phyloP scores from a whole-genome alignment of 2,329 filamentous ascomycete genomes.

The Helotiales sp. region DNA sequence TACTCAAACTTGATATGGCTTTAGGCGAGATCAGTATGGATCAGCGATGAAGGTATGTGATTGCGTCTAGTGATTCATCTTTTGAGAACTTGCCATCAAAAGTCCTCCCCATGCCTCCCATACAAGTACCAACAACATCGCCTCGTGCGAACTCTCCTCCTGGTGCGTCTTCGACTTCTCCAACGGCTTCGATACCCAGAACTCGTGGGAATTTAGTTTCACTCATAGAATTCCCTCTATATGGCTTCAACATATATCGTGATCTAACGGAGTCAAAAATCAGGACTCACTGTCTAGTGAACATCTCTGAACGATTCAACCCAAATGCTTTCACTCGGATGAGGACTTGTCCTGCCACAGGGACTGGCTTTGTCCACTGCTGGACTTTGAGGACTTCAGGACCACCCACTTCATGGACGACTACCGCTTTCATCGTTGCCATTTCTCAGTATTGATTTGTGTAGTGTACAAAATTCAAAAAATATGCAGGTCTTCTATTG shows the following conservation, averaged over 20 bases:
- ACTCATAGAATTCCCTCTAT: conserved; percentile 10
- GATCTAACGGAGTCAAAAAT: neutral
- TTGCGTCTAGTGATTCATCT: too few species aligned
- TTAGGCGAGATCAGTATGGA: too few species aligned
- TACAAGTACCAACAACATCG: conserved; percentile 45
- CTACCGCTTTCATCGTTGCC: conserved; percentile 11
- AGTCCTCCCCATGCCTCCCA: conserved; percentile 47
- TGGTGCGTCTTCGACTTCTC: conserved; percentile 17
- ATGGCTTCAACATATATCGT: neutral
- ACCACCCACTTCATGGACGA: conserved; percentile 10
- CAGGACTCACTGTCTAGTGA: conserved; percentile 35
- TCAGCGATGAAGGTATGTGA: too few species aligned
- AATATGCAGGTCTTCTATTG: too few species aligned
- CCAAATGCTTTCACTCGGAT: conserved; percentile 78
- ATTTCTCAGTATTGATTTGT: neutral
- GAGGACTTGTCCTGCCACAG: conserved; percentile 61
- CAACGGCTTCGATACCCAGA: conserved; percentile 21
- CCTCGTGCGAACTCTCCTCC: conserved; percentile 39
- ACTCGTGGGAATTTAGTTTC: conserved; percentile 18
- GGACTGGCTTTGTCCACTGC: neutral
- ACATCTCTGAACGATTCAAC: conserved; percentile 78
- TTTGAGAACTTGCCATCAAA: conserved; percentile 46
- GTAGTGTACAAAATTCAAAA: too few species aligned
- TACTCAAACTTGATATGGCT: neutral
- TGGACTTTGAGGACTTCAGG: conserved; percentile 12